These are phyloP conservation scores for Penicillium cinerascens DNA, from an alignment of 495 filamentous ascomycete genomes.

Conservation along the genomic window DNA sequence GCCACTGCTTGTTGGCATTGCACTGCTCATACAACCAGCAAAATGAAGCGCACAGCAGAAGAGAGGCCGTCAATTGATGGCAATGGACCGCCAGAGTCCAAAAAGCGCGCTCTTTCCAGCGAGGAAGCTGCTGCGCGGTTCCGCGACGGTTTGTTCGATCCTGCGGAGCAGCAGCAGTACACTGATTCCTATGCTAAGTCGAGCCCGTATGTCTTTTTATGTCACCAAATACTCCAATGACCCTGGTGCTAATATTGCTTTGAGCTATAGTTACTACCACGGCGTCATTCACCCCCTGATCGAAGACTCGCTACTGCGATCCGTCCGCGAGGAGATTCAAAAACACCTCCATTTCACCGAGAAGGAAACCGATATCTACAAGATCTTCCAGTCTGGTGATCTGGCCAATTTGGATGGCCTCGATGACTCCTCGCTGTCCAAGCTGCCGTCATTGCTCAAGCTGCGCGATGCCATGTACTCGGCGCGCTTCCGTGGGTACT, in stretches of 20 bases:
- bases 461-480: slow-evolving; percentile 94
- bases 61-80: slow-evolving; percentile 26
- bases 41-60: slow-evolving; percentile 57
- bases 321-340: slow-evolving; percentile 85
- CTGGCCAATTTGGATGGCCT: slow-evolving; percentile 95
- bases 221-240: neutral
- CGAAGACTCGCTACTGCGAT: slow-evolving; percentile 71
- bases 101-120: slow-evolving; percentile 51
- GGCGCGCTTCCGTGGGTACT: slow-evolving; percentile 78
- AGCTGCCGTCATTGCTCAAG: slow-evolving; percentile 77
- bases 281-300: slow-evolving; percentile 81
- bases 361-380: slow-evolving; percentile 99
- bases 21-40: slow-evolving; percentile 8
- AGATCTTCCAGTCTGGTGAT: slow-evolving; percentile 97
- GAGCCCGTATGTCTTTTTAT: slow-evolving; percentile 51
- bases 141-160: slow-evolving; percentile 71
- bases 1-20: slow-evolving; percentile 2
- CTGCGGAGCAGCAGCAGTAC: slow-evolving; percentile 62
- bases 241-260: slow-evolving; percentile 8
- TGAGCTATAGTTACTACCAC: slow-evolving; percentile 67
- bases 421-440: slow-evolving; percentile 73
- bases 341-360: slow-evolving; percentile 89
- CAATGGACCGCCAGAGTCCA: slow-evolving; percentile 43
- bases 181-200: slow-evolving; percentile 67
- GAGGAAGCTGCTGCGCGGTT: slow-evolving; percentile 55